Percentiles rank a stretch among this genome's conserved stretches.
Evolutionary conservation across 2,329 filamentous ascomycete genomes (phyloP).

Genomic region (Diaporthe citriasiana): DNA sequence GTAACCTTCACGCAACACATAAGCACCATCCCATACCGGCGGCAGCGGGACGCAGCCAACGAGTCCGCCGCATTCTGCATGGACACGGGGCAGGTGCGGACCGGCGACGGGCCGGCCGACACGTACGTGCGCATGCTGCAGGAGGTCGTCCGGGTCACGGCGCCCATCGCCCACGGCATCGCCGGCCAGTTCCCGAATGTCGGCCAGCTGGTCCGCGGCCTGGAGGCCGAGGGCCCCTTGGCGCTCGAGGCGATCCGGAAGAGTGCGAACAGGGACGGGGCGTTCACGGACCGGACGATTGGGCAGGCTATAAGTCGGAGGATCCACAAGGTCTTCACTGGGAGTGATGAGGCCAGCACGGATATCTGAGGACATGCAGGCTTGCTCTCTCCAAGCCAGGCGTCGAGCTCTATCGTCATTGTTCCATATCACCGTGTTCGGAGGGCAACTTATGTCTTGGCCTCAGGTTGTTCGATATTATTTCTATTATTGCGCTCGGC

Average conservation of each 20-base stretch:
- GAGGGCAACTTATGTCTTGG: not conserved
- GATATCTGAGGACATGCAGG: constrained; percentile 59
- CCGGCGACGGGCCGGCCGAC: constrained; percentile 75
- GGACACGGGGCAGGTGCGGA: constrained; percentile 81
- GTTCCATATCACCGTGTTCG: not conserved
- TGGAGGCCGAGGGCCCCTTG: constrained; percentile 71
- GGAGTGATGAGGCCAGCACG: constrained; percentile 67
- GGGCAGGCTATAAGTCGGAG: constrained; percentile 72
- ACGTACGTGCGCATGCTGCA: constrained; percentile 83
- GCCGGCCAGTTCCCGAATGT: constrained; percentile 72
- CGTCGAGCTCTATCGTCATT: not conserved
- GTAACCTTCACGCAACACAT: constrained; percentile 83
- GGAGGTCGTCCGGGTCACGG: constrained; percentile 79
- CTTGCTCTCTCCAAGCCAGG: not conserved
- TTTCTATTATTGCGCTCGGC: constrained; percentile 15
- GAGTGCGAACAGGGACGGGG: constrained; percentile 70
- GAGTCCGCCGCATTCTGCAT: constrained; percentile 80
- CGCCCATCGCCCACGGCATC: constrained; percentile 79
- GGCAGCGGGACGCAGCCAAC: constrained; percentile 61
- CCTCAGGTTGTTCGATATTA: not conserved
- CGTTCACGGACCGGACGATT: constrained; percentile 66
- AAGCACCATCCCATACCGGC: constrained; percentile 80
- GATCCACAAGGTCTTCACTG: constrained; percentile 72
- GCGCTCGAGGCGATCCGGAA: constrained; percentile 74
- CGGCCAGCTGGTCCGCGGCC: constrained; percentile 68